Evolutionary conservation across 345 rosid genomes (phyloP).

Genomic region (Citrus reticulata): DNA sequence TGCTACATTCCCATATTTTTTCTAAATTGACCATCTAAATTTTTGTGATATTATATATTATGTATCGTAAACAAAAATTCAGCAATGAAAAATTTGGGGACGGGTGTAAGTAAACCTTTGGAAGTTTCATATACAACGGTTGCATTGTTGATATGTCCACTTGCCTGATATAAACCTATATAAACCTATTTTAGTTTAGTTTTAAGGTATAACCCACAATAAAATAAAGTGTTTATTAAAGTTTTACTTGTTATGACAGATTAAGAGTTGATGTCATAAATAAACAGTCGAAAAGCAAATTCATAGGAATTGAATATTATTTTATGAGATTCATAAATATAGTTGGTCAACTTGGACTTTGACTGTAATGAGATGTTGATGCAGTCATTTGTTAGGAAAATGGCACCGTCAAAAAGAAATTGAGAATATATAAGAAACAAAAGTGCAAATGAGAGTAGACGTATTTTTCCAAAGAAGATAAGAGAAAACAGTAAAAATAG

Average conservation of each 20-base stretch:
- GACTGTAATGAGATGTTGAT: no score
- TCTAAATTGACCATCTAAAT: no score
- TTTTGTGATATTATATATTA: no score
- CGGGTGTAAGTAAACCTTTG: neutral
- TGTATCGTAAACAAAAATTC: no score
- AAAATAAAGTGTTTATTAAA: no score
- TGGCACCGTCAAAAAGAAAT: neutral
- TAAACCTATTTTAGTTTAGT: neutral
- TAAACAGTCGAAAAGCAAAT: neutral
- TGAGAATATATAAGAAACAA: neutral
- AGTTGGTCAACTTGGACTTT: neutral
- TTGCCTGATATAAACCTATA: neutral
- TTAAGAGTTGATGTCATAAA: no score
- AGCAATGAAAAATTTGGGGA: no score
- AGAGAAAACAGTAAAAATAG: neutral
- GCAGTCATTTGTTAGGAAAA: neutral
- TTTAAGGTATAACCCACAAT: no score
- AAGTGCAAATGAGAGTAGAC: slow-evolving; percentile 8
- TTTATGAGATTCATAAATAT: neutral
- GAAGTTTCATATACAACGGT: neutral
- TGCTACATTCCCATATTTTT: no score
- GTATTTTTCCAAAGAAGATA: slow-evolving; percentile 8
- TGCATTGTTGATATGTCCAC: neutral
- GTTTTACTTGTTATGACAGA: no score
- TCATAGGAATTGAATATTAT: neutral